Base-by-base conservation (phyloP, 176 grass and related monocot genomes). In the Musa schizocarpa region DNA sequence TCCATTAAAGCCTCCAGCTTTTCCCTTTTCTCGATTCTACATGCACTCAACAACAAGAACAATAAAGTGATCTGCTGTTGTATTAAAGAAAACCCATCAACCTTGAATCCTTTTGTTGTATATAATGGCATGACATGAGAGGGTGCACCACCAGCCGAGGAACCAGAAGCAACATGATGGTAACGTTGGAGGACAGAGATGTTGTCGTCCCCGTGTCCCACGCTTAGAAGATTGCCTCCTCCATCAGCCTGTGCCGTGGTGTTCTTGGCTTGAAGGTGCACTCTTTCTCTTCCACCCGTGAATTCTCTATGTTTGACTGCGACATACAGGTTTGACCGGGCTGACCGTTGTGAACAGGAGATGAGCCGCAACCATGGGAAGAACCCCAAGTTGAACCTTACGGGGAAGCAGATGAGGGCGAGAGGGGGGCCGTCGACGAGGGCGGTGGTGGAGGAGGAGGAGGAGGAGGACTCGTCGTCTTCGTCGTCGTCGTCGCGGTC, bases 401-500 rank as follows among this genome's bases (percentile, higher is more conserved):
- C 68, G 8, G 34, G 43, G 2, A 70, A 70, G 14, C 68, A 51
- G 14, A 70, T 50, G 68, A 56, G 72, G 21, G 53, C 72, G 4
- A 54, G 72, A 74, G 72, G 72, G 1, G 72, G 53, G 21, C 72
- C 72, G 23, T 74, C 72, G 11, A 74, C 52, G 9, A 74, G 72
- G 53, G 24, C 22, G 53, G 72, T 34, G 12, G 72, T 57, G 6
- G 52, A 73, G 11, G 52, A 55, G 13, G 52, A 26, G 8, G 29
- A 74, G 11, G 52, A 56, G 13, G 52, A 26, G 8, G 34, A 26
- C 17, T 70, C 67, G 1, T 70, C 67, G 0, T 70, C 68, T 2
- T 70, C 68, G 17, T 52, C 68, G 17, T 52, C 68, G 17, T 48
- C 68, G 16, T 70, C 68, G 19, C 27, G 55, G 14, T 90, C 88